A percentile compares a stretch with the other conserved stretches of the same genome.
Evolutionary conservation across 805 yeast genomes (phyloP).

Genomic region (Cyberlindnera maritima): DNA sequence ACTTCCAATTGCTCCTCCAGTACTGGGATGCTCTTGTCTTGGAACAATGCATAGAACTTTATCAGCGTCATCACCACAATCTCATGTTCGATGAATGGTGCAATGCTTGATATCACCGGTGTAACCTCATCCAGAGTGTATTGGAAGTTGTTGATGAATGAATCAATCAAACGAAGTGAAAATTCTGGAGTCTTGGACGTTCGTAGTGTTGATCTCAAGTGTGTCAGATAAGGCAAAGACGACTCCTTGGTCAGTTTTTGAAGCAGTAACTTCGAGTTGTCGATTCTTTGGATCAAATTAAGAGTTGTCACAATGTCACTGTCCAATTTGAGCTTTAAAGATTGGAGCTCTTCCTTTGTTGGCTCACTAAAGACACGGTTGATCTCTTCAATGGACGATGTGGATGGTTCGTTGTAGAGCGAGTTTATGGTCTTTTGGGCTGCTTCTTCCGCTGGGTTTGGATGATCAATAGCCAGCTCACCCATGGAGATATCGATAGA

Average conservation of each 20-base stretch:
- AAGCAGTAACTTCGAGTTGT: background rate
- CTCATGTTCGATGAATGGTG: slow-evolving; percentile 13
- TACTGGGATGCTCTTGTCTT: slow-evolving; percentile 9
- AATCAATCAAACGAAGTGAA: slow-evolving; percentile 20
- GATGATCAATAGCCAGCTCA: background rate
- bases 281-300: background rate
- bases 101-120: slow-evolving; percentile 12
- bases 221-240: slow-evolving; percentile 12
- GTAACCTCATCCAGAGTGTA: slow-evolving; percentile 18
- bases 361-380: slow-evolving; percentile 8
- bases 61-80: slow-evolving; percentile 16
- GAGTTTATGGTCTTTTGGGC: background rate
- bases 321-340: background rate
- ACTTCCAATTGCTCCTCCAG: slow-evolving; percentile 21
- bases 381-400: slow-evolving; percentile 1
- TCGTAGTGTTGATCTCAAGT: background rate
- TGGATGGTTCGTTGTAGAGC: slow-evolving; percentile 3
- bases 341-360: slow-evolving; percentile 2
- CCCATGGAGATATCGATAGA: background rate
- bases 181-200: background rate
- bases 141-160: slow-evolving; percentile 27
- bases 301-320: slow-evolving; percentile 5
- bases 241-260: slow-evolving; percentile 4
- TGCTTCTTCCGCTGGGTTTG: background rate
- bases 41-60: slow-evolving; percentile 11